Evolutionary conservation across 148 eudicot species (phyloP), one percentile per base, ranked within the genome.

Genomic region (Polygonum aviculare): DNA sequence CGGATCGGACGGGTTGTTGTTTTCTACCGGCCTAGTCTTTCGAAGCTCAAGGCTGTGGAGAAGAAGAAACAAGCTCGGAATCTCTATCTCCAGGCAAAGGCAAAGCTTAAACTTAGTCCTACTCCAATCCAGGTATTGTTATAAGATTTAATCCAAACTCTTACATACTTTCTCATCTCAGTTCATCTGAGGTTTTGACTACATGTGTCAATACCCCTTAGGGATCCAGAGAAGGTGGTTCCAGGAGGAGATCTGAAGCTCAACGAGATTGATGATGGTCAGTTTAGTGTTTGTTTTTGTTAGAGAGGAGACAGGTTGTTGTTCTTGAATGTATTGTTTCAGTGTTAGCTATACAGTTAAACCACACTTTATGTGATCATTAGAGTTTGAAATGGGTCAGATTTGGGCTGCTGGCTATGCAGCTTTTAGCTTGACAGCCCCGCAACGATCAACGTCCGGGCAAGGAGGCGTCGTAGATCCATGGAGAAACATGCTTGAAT

Each of bases 1-100:
- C 90, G 85, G 81, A 90, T 95, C 76, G 98, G 98, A 63, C 88
- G 97, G 71, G 90, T 90, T 10, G 96, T 92, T 77, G 92, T 95
- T 72, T 87, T 95, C n/a, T 95, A 95, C 75, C 79, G 97, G 65
- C 98, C 98, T 5, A 95, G 98, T 82, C 36, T 92, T 78, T 77
- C 89, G 18, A 92, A 90, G 78, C 62, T 90, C 69, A 83, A 89
- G 84, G 97, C 88, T 18, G 98, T 87, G 77, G 88, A 90, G 92
- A 95, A 89, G 80, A 95, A 80, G 90, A 88, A 85, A 76, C 85
- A 85, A 79, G 76, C 83, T 79, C 88, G 85, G 69, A 82, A 72
- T 72, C 44, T 81, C 59, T 81, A 81, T 63, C 51, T 73, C 78
- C 87, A 80, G 82, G 87, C 73, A 78, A 83, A 75, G 74, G 31